Conservation (phyloP, 805 yeast species). For the Candida arabinofermentans region DNA sequence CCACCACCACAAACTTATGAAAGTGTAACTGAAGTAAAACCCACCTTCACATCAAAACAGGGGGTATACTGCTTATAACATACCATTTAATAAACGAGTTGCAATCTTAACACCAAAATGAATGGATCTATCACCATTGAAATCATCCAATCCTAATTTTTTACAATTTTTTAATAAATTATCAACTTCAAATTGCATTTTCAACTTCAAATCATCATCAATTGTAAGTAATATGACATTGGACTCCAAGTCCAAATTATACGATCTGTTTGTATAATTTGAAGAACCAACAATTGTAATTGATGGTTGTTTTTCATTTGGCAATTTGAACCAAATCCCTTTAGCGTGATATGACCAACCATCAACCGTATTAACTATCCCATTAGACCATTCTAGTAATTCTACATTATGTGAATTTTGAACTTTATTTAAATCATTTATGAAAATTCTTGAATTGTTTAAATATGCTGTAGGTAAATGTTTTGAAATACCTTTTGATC, state of each 20-base stretch:
- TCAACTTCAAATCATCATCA: conserved; percentile 51
- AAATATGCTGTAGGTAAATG: conserved; percentile 85
- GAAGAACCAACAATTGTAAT: conserved; percentile 88
- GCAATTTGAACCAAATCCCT: conserved; percentile 79
- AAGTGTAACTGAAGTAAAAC: background rate
- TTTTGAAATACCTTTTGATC: conserved; percentile 76
- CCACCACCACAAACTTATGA: too few relatives aligned
- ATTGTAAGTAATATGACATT: conserved; percentile 77
- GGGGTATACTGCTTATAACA: conserved; percentile 32
- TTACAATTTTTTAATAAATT: conserved; percentile 53
- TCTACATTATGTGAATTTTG: conserved; percentile 44
- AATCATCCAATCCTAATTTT: conserved; percentile 55
- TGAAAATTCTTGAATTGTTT: conserved; percentile 65
- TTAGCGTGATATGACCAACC: conserved; percentile 99
- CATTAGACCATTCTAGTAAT: conserved; percentile 82
- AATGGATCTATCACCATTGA: conserved; percentile 59
- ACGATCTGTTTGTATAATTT: conserved; percentile 88
- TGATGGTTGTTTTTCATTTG: conserved; percentile 56
- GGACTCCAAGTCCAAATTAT: conserved; percentile 81
- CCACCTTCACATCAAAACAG: too few relatives aligned
- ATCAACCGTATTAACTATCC: conserved; percentile 69
- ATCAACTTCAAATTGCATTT: conserved; percentile 61
- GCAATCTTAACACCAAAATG: conserved; percentile 63
- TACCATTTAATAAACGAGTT: conserved; percentile 57
- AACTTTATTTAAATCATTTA: conserved; percentile 30